These are phyloP conservation scores for Asterophora parasitica DNA, from an alignment of 768 basidiomycete species.

Conservation along the genomic window DNA sequence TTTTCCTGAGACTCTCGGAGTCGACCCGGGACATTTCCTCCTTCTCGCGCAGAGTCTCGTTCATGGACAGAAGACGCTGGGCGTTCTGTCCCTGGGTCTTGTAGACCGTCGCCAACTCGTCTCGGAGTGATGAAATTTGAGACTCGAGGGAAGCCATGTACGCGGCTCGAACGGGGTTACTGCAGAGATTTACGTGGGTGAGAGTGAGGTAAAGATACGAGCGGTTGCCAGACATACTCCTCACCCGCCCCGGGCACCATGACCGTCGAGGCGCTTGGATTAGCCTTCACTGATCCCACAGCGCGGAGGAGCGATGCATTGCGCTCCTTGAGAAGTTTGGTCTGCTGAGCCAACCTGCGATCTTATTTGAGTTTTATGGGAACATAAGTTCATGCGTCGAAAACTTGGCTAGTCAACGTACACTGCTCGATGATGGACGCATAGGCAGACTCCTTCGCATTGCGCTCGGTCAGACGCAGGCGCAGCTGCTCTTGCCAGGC, in stretches of 20 bases:
- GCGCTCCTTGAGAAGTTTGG: conserved; percentile 86
- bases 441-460: conserved; percentile 76
- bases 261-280: conserved; percentile 59
- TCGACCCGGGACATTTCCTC: conserved; percentile 84
- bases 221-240: conserved; percentile 44
- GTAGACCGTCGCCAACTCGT: conserved; percentile 92
- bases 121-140: conserved; percentile 86
- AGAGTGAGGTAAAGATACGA: conserved; percentile 5
- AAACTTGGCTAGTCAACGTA: conserved; percentile 34
- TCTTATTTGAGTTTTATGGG: conserved; percentile 42
- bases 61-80: conserved; percentile 88
- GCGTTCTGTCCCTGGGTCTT: conserved; percentile 96
- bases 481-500: conserved; percentile 82
- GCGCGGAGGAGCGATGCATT: conserved; percentile 86
- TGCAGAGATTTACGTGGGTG: conserved; percentile 26
- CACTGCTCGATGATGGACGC: conserved; percentile 90
- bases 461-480: conserved; percentile 75
- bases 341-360: conserved; percentile 87
- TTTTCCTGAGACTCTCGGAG: conserved; percentile 72
- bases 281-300: conserved; percentile 65
- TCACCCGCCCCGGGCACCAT: conserved; percentile 58
- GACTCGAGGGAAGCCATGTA: conserved; percentile 91
- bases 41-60: conserved; percentile 90
- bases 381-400: background rate
- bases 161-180: conserved; percentile 81